Percentiles rank a stretch among this genome's conserved stretches.
These are phyloP conservation scores for Carex littledalei DNA, from an alignment of 176 grass and related monocot genomes.

Conservation along the genomic window DNA sequence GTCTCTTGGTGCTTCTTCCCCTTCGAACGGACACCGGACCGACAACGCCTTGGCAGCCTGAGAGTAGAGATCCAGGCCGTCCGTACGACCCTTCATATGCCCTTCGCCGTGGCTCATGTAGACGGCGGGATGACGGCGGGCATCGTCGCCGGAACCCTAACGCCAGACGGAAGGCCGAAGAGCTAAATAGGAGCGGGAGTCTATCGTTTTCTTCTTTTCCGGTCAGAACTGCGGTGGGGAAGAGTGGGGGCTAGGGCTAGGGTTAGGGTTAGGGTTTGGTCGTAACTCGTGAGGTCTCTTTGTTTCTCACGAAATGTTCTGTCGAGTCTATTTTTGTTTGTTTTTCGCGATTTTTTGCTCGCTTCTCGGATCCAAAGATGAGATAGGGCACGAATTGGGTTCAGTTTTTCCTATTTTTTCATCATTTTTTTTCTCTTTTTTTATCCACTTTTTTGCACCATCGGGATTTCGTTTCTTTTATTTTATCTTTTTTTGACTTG, in stretches of 20 bases:
- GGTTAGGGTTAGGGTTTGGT: constrained; percentile 95
- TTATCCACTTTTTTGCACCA: neutral
- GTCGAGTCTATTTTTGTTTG: constrained; percentile 31
- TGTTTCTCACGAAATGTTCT: constrained; percentile 22
- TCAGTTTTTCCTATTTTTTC: constrained; percentile 23
- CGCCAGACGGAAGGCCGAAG: neutral
- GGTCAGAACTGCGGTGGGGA: constrained; percentile 31
- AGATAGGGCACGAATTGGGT: constrained; percentile 29
- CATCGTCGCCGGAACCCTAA: constrained; percentile 38
- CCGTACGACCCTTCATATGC: constrained; percentile 23
- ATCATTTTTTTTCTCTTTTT: neutral
- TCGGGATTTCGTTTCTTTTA: neutral
- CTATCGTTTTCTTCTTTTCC: constrained; percentile 4
- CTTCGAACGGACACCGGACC: constrained; percentile 68
- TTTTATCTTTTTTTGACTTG: neutral
- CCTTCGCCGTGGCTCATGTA: constrained; percentile 47
- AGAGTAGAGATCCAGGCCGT: constrained; percentile 40
- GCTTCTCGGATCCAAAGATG: constrained; percentile 65
- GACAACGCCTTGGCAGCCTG: constrained; percentile 78
- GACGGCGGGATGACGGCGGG: neutral
- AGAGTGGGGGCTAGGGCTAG: neutral
- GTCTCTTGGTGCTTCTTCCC: constrained; percentile 46
- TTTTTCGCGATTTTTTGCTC: constrained; percentile 51
- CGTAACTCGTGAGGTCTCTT: constrained; percentile 17
- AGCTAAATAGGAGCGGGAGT: neutral